These are phyloP conservation scores for Neonectria sp. DNA, from an alignment of 2,329 filamentous ascomycete genomes.

Conservation along the genomic window DNA sequence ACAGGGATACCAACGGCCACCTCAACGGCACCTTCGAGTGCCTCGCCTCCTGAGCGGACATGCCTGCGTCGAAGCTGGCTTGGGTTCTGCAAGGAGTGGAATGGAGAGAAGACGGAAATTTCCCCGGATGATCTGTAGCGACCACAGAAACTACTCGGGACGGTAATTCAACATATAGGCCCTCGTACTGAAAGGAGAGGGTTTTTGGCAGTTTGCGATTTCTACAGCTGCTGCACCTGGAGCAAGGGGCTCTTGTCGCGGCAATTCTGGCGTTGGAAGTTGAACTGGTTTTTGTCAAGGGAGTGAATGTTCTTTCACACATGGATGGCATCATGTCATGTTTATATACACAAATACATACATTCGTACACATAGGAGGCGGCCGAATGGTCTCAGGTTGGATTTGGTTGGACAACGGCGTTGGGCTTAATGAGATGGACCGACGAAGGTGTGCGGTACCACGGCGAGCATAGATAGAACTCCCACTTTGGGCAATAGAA, in stretches of 20 bases:
- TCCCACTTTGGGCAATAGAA: constrained; percentile 12
- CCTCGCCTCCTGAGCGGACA: constrained; percentile 45
- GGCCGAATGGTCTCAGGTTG: constrained; percentile 4
- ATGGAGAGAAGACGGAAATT: constrained; percentile 42
- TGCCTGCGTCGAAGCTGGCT: constrained; percentile 59
- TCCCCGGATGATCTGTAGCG: constrained; percentile 52
- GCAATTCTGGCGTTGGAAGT: constrained; percentile 23
- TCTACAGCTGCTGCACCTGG: neutral
- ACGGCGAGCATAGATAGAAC: constrained; percentile 24
- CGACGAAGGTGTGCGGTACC: constrained; percentile 1
- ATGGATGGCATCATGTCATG: neutral
- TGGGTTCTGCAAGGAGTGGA: constrained; percentile 59
- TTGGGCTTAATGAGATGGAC: constrained; percentile 17
- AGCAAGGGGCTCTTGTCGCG: neutral
- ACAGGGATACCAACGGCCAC: constrained; percentile 51
- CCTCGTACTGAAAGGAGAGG: neutral
- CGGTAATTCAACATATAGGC: neutral
- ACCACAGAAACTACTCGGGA: neutral
- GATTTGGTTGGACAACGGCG: constrained; percentile 21
- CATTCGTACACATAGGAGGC: constrained; percentile 14
- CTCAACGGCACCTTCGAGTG: constrained; percentile 45
- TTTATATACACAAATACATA: constrained; percentile 20
- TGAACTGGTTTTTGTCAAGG: neutral
- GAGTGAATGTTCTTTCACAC: neutral
- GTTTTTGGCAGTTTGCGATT: neutral